Base-by-base conservation (phyloP, 129 eudicot species). In the Helichrysum umbraculigerum region DNA sequence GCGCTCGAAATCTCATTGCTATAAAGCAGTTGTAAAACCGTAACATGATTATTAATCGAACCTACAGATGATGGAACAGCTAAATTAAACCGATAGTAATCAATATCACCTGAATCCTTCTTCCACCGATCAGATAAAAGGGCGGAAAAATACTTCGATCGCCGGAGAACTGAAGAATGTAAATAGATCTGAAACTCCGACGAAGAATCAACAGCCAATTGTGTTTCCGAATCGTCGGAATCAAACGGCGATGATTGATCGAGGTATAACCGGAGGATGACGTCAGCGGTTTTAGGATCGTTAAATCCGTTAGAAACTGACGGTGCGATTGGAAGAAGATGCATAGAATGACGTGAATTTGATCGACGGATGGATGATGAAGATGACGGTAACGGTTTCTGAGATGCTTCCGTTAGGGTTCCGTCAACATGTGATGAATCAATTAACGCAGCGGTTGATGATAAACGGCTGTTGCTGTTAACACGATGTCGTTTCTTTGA, bases 71-170 rank as follows among this genome's bases (percentile, higher is more conserved):
- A 50, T 68, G 93, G 75, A n/a, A 90, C 86, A 1, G 68, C 79
- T 11, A 86, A 79, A 68, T 83, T 88, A 15, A 93, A 66, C 4
- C 77, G 77, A n/a, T 81, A 70, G 37, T 78, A 42, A 50, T 66
- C 86, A 39, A 50, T 28, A 56, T 79, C 79, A 28, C 52, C 70
- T 4, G 86, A 21, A 7, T 71, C 88, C n/a, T 72, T 78, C 33
- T 80, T 86, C 98, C 98, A 92, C 14, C 98, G 90, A 68, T 87
- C 93, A 15, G 96, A 93, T 17, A 93, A 82, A 7, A 93, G 88
- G 2, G 98, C 91, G 41, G 88, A 76, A 37, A 93, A 93, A 79
- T 87, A 93, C 58, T 85, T 88, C 3, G 97, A 86, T 6, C 89
- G 84, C 52, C 72, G 78, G 41, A 93, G 81, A 15, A 76, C 84